These are phyloP conservation scores for Mesembryanthemum crystallinum DNA, from an alignment of 148 eudicot species.

Conservation along the genomic window DNA sequence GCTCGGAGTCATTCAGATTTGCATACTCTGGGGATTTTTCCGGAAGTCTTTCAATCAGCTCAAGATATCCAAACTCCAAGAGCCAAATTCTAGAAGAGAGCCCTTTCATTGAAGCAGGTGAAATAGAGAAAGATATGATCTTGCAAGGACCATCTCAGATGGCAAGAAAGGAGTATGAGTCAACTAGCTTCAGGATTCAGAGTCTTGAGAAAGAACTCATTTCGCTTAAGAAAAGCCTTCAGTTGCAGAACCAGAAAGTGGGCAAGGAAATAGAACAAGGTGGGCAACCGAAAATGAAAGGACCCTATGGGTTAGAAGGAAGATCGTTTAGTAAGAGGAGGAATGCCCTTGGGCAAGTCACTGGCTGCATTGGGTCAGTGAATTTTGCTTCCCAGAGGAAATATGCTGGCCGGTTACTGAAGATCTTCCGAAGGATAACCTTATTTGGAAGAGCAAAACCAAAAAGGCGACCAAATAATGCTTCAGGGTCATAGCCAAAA, in stretches of 20 bases:
- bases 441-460: conserved; percentile 54
- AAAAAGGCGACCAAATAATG: conserved; percentile 41
- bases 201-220: conserved; percentile 72
- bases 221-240: conserved; percentile 61
- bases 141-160: conserved; percentile 29
- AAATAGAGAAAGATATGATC: conserved; percentile 44
- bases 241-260: conserved; percentile 27
- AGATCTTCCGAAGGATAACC: conserved; percentile 50
- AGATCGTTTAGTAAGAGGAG: conserved; percentile 58
- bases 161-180: conserved; percentile 57
- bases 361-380: conserved; percentile 70
- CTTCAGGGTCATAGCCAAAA: conserved; percentile 24
- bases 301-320: conserved; percentile 38
- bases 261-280: conserved; percentile 31
- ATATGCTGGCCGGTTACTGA: conserved; percentile 59
- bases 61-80: conserved; percentile 45
- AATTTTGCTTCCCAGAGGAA: conserved; percentile 68
- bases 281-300: conserved; percentile 1
- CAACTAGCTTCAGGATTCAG: conserved; percentile 84
- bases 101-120: conserved; percentile 45
- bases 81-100: conserved; percentile 57
- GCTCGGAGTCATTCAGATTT: conserved; percentile 80
- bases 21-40: conserved; percentile 57
- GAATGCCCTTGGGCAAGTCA: conserved; percentile 51
- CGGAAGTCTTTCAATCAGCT: conserved; percentile 59